Evolutionary conservation across 345 rosid species (phyloP).

Genomic region (Salix viminalis): DNA sequence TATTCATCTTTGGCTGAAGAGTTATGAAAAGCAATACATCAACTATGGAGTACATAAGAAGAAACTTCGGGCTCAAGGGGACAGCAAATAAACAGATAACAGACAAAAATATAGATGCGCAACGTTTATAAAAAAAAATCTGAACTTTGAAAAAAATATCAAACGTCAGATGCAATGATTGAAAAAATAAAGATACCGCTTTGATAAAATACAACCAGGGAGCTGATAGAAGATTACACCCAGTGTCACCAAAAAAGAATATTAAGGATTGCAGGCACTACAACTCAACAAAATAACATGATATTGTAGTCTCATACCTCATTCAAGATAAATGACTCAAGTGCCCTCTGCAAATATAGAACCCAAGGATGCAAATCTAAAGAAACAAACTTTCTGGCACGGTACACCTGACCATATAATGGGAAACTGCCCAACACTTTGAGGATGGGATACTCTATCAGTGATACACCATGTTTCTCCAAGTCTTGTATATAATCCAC

Average conservation of each 20-base stretch:
- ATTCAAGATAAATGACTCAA: constrained; percentile 52
- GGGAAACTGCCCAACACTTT: constrained; percentile 73
- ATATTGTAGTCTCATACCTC: constrained; percentile 41
- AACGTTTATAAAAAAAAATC: background rate
- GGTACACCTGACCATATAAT: constrained; percentile 40
- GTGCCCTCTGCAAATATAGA: constrained; percentile 63
- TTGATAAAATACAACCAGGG: background rate
- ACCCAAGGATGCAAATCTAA: constrained; percentile 81
- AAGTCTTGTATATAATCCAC: constrained; percentile 73
- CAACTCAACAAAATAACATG: background rate
- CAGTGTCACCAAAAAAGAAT: background rate
- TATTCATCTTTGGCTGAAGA: constrained; percentile 61
- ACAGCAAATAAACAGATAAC: background rate
- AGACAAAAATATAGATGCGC: background rate
- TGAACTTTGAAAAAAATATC: background rate
- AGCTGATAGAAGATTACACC: background rate
- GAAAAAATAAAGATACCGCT: background rate
- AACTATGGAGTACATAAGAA: constrained; percentile 6
- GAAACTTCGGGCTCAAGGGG: background rate
- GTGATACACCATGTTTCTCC: constrained; percentile 78
- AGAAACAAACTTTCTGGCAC: constrained; percentile 41
- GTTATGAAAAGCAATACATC: constrained; percentile 8
- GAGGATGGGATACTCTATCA: constrained; percentile 68
- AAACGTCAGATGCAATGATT: background rate
- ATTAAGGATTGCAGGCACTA: background rate